These are phyloP conservation scores for Penicillium sp. DNA, from an alignment of 2,329 filamentous ascomycete genomes.

Conservation along the genomic window DNA sequence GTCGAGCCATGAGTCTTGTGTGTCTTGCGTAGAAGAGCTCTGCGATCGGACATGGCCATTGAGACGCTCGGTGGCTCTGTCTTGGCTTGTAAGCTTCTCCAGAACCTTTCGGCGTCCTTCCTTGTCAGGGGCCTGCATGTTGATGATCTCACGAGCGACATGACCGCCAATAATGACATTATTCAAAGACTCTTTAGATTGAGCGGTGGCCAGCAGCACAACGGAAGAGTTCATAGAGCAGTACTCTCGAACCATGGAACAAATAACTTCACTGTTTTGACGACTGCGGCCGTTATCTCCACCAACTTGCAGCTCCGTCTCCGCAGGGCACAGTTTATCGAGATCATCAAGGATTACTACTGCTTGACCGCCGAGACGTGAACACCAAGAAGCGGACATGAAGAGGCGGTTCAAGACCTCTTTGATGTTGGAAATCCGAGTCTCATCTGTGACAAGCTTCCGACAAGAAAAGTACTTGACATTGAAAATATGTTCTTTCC, in stretches of 20 bases:
- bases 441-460: conserved; percentile 86
- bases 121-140: conserved; percentile 86
- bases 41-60: conserved; percentile 36
- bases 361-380: conserved; percentile 74
- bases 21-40: conserved; percentile 47
- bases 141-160: conserved; percentile 84
- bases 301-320: conserved; percentile 90
- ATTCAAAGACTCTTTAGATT: conserved; percentile 88
- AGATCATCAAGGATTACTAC: conserved; percentile 88
- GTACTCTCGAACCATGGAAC: conserved; percentile 76
- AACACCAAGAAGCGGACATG: conserved; percentile 85
- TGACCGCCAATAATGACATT: conserved; percentile 87
- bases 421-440: conserved; percentile 81
- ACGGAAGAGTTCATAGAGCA: conserved; percentile 75
- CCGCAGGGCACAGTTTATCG: conserved; percentile 85
- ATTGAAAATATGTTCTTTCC: conserved; percentile 70
- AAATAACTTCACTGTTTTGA: conserved; percentile 85
- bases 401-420: conserved; percentile 81
- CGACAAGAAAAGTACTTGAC: conserved; percentile 82
- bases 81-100: conserved; percentile 64
- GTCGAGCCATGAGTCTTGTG: conserved; percentile 70
- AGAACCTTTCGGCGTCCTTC: conserved; percentile 79
- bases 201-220: conserved; percentile 82
- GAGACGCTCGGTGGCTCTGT: conserved; percentile 39
- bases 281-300: conserved; percentile 90